Conservation (phyloP, 2,329 filamentous ascomycete genomes). For the Colletotrichum ledebouriae region DNA sequence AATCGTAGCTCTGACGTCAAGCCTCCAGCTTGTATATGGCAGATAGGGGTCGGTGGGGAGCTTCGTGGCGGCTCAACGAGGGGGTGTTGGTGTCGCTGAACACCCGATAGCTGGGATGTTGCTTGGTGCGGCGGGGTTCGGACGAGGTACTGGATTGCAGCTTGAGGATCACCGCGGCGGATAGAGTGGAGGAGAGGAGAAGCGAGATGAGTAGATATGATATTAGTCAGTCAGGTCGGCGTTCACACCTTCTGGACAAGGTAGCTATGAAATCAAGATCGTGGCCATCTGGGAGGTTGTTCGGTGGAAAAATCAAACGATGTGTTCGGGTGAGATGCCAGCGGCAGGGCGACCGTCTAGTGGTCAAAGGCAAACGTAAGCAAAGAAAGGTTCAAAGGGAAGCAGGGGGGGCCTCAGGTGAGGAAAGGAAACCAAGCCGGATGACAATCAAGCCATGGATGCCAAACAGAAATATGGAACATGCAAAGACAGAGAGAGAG, state of each 20-base stretch:
- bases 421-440: conserved; percentile 3
- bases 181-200: neutral
- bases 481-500: conserved; percentile 8
- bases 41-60: conserved; percentile 5
- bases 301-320: neutral
- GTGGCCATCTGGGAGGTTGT: neutral
- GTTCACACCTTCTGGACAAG: neutral
- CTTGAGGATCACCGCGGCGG: neutral
- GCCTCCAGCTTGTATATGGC: neutral
- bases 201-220: neutral
- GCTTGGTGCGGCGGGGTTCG: conserved; percentile 34
- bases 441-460: neutral
- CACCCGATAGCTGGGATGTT: conserved; percentile 27
- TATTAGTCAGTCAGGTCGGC: neutral
- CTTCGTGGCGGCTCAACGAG: conserved; percentile 11
- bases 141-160: neutral
- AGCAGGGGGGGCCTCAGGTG: neutral
- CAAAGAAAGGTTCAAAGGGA: neutral
- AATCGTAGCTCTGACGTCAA: neutral
- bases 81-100: conserved; percentile 30
- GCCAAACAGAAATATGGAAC: neutral
- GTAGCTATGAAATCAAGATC: conserved; percentile 8
- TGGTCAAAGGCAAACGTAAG: neutral
- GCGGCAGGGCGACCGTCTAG: neutral
- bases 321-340: conserved; percentile 7